Base-by-base conservation (phyloP, 495 filamentous ascomycete species). In the Talaromyces wortmannii region DNA sequence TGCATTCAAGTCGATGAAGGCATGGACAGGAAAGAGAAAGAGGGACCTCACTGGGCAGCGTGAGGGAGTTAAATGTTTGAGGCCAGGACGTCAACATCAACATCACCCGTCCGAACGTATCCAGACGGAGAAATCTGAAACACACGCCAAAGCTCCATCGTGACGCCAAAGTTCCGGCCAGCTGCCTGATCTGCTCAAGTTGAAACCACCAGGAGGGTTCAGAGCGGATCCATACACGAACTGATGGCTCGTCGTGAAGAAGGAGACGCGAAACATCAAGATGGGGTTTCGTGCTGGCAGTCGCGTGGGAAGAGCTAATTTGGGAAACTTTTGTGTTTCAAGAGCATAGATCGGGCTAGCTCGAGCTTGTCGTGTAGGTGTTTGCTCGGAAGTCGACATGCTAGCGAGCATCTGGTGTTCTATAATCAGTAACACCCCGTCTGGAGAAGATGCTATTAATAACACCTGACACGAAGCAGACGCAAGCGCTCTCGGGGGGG, bases 61-160 rank as follows among this genome's bases (percentile, higher is more conserved):
- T 58, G 66, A 68, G 67, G 70, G 67, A 67, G 66, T 74, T 76
- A 72, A 73, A 74, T 74, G 71, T 49, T 70, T 58, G 31, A 33
- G 45, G 33, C 33, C 32, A 40, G 13, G 17, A 29, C 11, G 30
- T 43, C 7, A 23, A 53, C 23, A 53, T 45, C 43, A 53, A 45
- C 40, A 46, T 31, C 17, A 18, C 16, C 17, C 50, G 42, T 53
- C 52, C 65, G 59, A 52, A 65, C 52, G 59, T 60, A 62, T 57
- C 57, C 57, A 55, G 57, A 60, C 31, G 52, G 63, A 67, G 63
- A 61, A 58, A 67, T 57, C 53, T 75, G 74, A 77, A 77, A 77
- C 74, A 53, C 52, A 72, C 67, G 63, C 61, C 66, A 65, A 63
- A 58, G 61, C 63, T 68, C 64, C 66, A 71, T 68, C 48, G 48